Base-by-base conservation (phyloP, 345 rosid species). In the Populus davidiana region DNA sequence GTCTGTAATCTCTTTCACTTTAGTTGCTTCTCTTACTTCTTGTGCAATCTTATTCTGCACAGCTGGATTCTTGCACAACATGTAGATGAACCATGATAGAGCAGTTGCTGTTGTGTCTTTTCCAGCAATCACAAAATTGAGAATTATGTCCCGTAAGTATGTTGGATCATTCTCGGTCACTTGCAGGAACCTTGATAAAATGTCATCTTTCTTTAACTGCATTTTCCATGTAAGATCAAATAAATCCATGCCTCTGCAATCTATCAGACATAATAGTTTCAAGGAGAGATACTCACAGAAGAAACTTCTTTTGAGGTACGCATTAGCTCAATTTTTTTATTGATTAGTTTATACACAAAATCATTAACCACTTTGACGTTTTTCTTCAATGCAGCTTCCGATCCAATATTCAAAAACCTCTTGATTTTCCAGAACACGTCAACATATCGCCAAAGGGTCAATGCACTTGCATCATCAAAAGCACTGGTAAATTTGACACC, bases 91-190 rank as follows among this genome's bases (percentile, higher is more conserved):
- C 88, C 86, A 86, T 16, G 89, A 71, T 41, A 83, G 84, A 5
- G 86, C 77, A 70, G 75, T 79, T 18, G 89, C 86, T 1, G 86
- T 63, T 18, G 86, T 81, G 66, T 81, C 86, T 70, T 78, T 76
- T 20, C 89, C 87, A 54, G 87, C 84, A 9, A 87, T 83, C 64
- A 87, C 73, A 20, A 87, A 87, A 61, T 81, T 87, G 64, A 87
- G 88, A 70, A 80, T 85, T 72, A 87, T 83, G 23, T 87, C 86
- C 70, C 88, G 83, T 76, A 85, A 69, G 72, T 87, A 85, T 79
- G 69, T 76, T 81, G 83, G 85, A 54, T 85, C 86, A 59, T 85
- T 87, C 81, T 77, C 79, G 49, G 88, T 81, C 43, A 85, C 89
- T 81, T 83, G 23, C 76, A 87, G 50, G 71, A 87, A 85, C 75